Conservation (phyloP, 441 rosid genomes). For the Sinapis alba region DNA sequence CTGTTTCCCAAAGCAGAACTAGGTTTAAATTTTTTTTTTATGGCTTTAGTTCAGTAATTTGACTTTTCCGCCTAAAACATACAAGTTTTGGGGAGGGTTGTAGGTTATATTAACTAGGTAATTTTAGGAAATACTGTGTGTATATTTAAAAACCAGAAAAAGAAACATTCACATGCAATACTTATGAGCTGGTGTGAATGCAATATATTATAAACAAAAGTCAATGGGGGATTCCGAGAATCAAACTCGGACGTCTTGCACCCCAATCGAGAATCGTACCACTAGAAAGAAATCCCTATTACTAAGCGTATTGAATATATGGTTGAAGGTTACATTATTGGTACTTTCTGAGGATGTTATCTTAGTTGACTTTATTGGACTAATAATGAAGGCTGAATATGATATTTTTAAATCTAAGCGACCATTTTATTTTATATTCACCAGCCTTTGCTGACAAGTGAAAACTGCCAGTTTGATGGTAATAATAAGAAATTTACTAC, state of each 20-base stretch:
- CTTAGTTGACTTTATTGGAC: background rate
- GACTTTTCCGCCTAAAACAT: background rate
- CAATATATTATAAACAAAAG: background rate
- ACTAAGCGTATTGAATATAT: background rate
- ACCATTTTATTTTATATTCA: too few relatives aligned
- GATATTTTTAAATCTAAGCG: background rate
- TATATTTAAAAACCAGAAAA: background rate
- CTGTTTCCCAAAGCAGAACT: background rate
- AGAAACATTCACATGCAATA: background rate
- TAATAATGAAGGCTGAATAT: too few relatives aligned
- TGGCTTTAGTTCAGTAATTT: background rate
- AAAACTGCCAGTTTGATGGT: too few relatives aligned
- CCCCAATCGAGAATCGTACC: constrained; percentile 93
- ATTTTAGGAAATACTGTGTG: background rate
- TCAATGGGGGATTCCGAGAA: constrained; percentile 61
- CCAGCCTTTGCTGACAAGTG: too few relatives aligned
- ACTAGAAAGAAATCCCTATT: constrained; percentile 56
- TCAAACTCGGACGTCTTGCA: constrained; percentile 89
- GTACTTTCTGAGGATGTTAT: background rate
- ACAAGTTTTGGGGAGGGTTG: background rate
- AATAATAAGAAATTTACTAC: too few relatives aligned
- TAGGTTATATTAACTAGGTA: background rate
- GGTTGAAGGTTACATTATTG: background rate
- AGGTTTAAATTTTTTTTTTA: background rate
- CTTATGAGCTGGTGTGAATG: background rate